These are phyloP conservation scores for Marasmius tenuissimus DNA, from an alignment of 1,284 basidiomycete genomes.

Conservation along the genomic window DNA sequence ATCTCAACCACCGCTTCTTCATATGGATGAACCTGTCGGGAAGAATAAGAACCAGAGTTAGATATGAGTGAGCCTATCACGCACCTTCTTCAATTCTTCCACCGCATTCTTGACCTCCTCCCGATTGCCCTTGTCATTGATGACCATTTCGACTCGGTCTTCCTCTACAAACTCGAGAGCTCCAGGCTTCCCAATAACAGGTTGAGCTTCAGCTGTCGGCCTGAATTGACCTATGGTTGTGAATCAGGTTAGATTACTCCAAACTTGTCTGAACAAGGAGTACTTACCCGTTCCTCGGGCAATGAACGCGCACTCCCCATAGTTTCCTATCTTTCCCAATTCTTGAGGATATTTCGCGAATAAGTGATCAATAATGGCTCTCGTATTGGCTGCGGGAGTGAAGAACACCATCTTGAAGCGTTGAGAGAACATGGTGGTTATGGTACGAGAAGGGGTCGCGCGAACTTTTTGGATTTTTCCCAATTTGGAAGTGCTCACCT, in stretches of 20 bases:
- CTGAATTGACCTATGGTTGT: conserved; percentile 44
- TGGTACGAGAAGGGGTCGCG: neutral
- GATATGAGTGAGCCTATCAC: conserved; percentile 15
- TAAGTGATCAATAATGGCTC: conserved; percentile 39
- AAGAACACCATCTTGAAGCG: conserved; percentile 51
- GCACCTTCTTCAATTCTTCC: conserved; percentile 45
- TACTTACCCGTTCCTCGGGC: conserved; percentile 48
- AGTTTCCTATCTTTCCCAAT: conserved; percentile 50
- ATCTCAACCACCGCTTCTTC: conserved; percentile 60
- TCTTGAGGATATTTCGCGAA: conserved; percentile 42
- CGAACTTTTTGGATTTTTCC: neutral
- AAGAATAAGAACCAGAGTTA: neutral
- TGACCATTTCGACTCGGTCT: conserved; percentile 53
- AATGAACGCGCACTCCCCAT: conserved; percentile 53
- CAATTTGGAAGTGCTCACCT: neutral
- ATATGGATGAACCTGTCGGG: conserved; percentile 50
- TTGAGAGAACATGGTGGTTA: conserved; percentile 4
- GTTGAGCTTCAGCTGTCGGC: conserved; percentile 41
- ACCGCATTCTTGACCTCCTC: conserved; percentile 41
- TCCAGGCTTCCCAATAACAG: conserved; percentile 41
- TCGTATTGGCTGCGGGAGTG: conserved; percentile 39
- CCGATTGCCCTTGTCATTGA: conserved; percentile 37
- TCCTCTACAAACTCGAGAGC: conserved; percentile 50
- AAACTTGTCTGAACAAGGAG: neutral
- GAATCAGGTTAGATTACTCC: conserved; percentile 1